Conservation (phyloP, 495 filamentous ascomycete genomes). For the Mycothermus thermophilus region DNA sequence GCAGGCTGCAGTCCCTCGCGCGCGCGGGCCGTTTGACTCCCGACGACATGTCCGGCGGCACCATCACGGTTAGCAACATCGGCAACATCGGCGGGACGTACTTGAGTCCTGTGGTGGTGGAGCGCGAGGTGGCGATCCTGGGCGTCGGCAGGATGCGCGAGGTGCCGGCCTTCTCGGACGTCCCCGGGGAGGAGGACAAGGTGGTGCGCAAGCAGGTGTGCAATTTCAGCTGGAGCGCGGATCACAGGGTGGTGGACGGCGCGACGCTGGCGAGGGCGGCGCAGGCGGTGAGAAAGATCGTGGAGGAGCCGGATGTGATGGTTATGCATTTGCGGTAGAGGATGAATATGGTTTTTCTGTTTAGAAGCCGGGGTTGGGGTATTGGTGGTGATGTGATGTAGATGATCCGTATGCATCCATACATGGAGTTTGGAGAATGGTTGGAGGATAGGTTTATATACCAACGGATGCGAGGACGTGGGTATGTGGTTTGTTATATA, state of each 20-base stretch:
- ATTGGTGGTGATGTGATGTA: too few relatives aligned
- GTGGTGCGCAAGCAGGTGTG: slow-evolving; percentile 52
- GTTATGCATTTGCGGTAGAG: slow-evolving; percentile 42
- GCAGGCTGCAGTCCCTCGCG: slow-evolving; percentile 57
- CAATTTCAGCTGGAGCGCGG: slow-evolving; percentile 93
- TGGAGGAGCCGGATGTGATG: slow-evolving; percentile 81
- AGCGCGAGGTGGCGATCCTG: slow-evolving; percentile 80
- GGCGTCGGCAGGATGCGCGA: slow-evolving; percentile 69
- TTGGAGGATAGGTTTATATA: too few relatives aligned
- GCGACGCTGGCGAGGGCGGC: slow-evolving; percentile 87
- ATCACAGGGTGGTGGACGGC: slow-evolving; percentile 90
- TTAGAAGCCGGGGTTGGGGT: background rate
- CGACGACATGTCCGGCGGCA: slow-evolving; percentile 70
- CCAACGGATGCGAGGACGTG: too few relatives aligned
- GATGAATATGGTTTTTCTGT: too few relatives aligned
- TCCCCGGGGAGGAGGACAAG: slow-evolving; percentile 31
- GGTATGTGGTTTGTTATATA: too few relatives aligned
- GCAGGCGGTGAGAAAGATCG: slow-evolving; percentile 54
- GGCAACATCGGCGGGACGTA: slow-evolving; percentile 94
- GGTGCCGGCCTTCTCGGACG: slow-evolving; percentile 51
- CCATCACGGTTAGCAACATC: slow-evolving; percentile 93
- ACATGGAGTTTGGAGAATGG: too few relatives aligned
- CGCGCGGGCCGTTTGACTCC: slow-evolving; percentile 57
- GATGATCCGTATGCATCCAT: too few relatives aligned
- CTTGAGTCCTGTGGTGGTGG: slow-evolving; percentile 78